Conservation (phyloP, 1,139 yeast species). For the Scheffersomyces segobiensis region DNA sequence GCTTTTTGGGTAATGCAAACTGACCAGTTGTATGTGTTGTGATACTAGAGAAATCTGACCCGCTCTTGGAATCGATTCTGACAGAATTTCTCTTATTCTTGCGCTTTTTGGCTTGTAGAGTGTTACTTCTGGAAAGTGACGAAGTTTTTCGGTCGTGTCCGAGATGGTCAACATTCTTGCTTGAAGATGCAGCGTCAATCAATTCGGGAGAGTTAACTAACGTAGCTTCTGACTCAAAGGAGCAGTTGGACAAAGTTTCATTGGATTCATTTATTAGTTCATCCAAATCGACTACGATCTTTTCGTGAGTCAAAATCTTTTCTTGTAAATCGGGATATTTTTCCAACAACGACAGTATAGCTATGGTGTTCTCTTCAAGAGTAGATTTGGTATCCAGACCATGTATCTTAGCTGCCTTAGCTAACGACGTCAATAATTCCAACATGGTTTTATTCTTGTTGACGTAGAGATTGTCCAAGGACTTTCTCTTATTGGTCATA, state of each 20-base stretch:
- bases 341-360: constrained; percentile 28
- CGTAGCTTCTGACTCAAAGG: constrained; percentile 41
- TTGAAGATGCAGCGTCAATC: constrained; percentile 8
- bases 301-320: constrained; percentile 28
- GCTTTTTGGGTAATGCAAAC: constrained; percentile 23
- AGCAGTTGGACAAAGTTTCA: constrained; percentile 31
- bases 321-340: constrained; percentile 41
- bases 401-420: constrained; percentile 47
- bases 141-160: constrained; percentile 6
- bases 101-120: constrained; percentile 26
- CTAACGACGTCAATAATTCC: constrained; percentile 45
- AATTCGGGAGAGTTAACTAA: constrained; percentile 29
- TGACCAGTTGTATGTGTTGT: constrained; percentile 22
- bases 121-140: constrained; percentile 24
- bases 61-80: constrained; percentile 26
- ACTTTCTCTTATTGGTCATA: constrained; percentile 39
- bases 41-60: constrained; percentile 19
- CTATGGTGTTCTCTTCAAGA: constrained; percentile 33
- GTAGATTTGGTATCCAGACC: constrained; percentile 46
- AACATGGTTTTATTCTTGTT: constrained; percentile 49
- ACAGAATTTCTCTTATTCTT: constrained; percentile 35
- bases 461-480: constrained; percentile 47
- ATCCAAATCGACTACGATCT: constrained; percentile 34
- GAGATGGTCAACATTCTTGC: constrained; percentile 3
- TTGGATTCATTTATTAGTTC: constrained; percentile 35